A percentile compares a stretch with the other conserved stretches of the same genome.
Evolutionary conservation across 352 stramenopile genomes (phyloP).

Genomic region (Phytophthora fragariae): DNA sequence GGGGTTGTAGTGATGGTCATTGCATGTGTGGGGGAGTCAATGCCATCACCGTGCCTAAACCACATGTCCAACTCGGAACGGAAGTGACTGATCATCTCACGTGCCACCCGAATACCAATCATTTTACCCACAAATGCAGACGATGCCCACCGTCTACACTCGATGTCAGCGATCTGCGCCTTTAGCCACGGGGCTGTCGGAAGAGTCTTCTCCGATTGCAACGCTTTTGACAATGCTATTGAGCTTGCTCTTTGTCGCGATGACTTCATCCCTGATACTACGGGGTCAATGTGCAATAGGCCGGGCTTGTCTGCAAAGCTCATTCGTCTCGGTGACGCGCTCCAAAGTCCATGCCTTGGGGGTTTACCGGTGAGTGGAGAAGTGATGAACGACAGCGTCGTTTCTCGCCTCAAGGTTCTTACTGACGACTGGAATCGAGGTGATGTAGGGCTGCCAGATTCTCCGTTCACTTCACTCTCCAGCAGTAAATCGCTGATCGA

Average conservation of each 20-base stretch:
- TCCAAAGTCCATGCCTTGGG: constrained; percentile 35
- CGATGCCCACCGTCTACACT: constrained; percentile 85
- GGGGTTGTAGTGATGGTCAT: constrained; percentile 15
- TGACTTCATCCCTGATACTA: constrained; percentile 31
- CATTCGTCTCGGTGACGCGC: constrained; percentile 61
- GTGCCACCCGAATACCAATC: constrained; percentile 84
- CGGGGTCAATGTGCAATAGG: constrained; percentile 23
- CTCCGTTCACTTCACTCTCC: constrained; percentile 7
- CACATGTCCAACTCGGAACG: constrained; percentile 63
- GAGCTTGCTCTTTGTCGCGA: constrained; percentile 53
- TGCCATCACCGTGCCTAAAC: constrained; percentile 41
- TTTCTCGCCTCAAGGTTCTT: constrained; percentile 29
- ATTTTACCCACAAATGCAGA: constrained; percentile 90
- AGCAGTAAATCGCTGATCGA: constrained; percentile 8
- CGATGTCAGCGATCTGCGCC: constrained; percentile 86
- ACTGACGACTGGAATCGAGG: constrained; percentile 40
- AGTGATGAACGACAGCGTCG: constrained; percentile 31
- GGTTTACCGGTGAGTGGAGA: constrained; percentile 28
- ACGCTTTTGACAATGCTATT: constrained; percentile 48
- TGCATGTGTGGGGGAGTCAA: constrained; percentile 21
- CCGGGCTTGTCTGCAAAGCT: constrained; percentile 57
- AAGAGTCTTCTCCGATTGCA: constrained; percentile 49
- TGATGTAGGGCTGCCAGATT: constrained; percentile 30
- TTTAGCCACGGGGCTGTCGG: constrained; percentile 70
- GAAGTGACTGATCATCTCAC: constrained; percentile 89